Evolutionary conservation across 1,139 yeast genomes (phyloP).

Genomic region (Lodderomyces margitis): DNA sequence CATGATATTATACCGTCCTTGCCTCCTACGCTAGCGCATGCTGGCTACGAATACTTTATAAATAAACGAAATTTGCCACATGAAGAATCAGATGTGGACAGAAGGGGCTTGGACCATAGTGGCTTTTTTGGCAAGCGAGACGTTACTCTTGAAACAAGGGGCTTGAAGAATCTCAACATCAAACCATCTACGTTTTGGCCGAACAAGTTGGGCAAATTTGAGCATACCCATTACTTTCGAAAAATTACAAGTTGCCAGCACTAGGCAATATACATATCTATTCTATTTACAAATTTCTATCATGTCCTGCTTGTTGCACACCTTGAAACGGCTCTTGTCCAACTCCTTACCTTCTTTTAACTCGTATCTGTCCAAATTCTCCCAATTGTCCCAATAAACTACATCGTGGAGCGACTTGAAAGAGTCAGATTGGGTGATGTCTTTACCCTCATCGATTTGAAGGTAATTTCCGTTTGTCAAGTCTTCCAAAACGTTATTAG

Average conservation of each 20-base stretch:
- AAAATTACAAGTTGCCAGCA: conserved; percentile 33
- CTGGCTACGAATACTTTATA: conserved; percentile 52
- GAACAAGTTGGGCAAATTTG: conserved; percentile 27
- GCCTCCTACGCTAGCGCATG: conserved; percentile 53
- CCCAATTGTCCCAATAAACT: conserved; percentile 77
- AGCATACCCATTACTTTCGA: conserved; percentile 34
- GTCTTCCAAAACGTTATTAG: conserved; percentile 62
- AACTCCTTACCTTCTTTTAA: conserved; percentile 38
- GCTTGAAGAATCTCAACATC: conserved; percentile 3
- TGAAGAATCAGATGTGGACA: conserved; percentile 29
- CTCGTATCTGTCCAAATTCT: conserved; percentile 55
- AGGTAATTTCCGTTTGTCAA: conserved; percentile 35
- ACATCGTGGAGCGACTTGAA: conserved; percentile 16
- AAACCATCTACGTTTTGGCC: conserved; percentile 22
- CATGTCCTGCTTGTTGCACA: conserved; percentile 51
- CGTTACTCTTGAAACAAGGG: background rate
- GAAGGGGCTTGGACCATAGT: conserved; percentile 16
- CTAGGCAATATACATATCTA: too few relatives aligned
- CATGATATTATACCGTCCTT: conserved; percentile 57
- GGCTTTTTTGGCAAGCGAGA: conserved; percentile 9
- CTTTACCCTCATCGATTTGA: conserved; percentile 9
- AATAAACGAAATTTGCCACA: conserved; percentile 48
- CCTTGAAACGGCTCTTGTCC: conserved; percentile 61
- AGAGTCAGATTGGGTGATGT: conserved; percentile 20
- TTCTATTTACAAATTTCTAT: conserved; percentile 25